Base-by-base conservation (phyloP, 208 protist species). In the Wallacemonas sp. region DNA sequence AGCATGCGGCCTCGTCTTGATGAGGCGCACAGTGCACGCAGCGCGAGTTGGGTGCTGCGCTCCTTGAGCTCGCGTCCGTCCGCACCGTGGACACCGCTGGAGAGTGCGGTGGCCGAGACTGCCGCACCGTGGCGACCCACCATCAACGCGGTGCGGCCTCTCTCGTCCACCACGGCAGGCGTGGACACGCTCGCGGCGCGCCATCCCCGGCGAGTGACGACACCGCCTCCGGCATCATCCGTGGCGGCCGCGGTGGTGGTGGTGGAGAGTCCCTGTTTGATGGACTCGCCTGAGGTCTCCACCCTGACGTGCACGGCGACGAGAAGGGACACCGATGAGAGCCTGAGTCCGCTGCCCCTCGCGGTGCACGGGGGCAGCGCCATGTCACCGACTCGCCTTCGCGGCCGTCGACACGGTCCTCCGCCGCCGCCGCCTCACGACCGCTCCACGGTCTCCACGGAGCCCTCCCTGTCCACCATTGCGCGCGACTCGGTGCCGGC, bases 111-210 rank as follows among this genome's bases (percentile, higher is more conserved):
- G 14, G 26, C 26, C 20, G 25, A 5, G 25, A 22, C 23, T 5
- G 48, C 48, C n/a, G 48, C 25, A n/a, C 26, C 48, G 5, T 55
- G 48, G 48, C n/a, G 48, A 18, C 48, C 48, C 18, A 55, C 48
- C n/a, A 22, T 55, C 48, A 55, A 55, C 26, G n/a, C n/a, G n/a
- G n/a, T n/a, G n/a, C n/a, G n/a, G n/a, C n/a, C n/a, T n/a, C n/a
- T n/a, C n/a, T n/a, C n/a, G n/a, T n/a, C n/a, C n/a, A n/a, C n/a
- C n/a, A n/a, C n/a, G n/a, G n/a, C n/a, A n/a, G n/a, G n/a, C n/a
- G n/a, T 39, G 8, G 36, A 16, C 36, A 39, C 12, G 36, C 8
- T 39, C 36, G 12, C 36, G 36, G 4, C 36, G 12, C 36, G 36
- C 36, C 36, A 39, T 39, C 36, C 36, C 36, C 36, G 36, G 36